Conservation (phyloP, 352 stramenopile species). For the Paralagenidium karlingii region DNA sequence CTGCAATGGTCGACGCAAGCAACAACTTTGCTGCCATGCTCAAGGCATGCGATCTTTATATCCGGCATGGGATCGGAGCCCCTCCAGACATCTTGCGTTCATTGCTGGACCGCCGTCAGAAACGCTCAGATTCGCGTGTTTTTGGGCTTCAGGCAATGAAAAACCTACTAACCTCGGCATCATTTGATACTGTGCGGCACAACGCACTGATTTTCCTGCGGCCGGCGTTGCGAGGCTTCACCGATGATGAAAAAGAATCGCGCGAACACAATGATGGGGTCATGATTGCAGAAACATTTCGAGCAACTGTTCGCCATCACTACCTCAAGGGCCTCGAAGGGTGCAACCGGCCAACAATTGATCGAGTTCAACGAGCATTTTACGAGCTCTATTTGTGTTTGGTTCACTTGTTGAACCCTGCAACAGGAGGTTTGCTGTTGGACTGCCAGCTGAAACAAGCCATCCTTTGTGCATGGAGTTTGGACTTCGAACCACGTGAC, state of each 20-base stretch:
- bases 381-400: constrained; percentile 63
- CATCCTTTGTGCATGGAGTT: constrained; percentile 64
- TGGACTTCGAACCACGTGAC: constrained; percentile 77
- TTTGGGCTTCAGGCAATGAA: constrained; percentile 79
- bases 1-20: background rate
- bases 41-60: constrained; percentile 79
- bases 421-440: constrained; percentile 9
- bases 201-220: constrained; percentile 74
- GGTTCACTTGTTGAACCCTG: constrained; percentile 28
- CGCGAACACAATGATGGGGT: constrained; percentile 63
- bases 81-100: constrained; percentile 60
- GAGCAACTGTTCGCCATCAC: constrained; percentile 72
- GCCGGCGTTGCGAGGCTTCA: constrained; percentile 72
- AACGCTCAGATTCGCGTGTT: constrained; percentile 53
- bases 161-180: constrained; percentile 46
- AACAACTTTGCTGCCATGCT: constrained; percentile 64
- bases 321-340: constrained; percentile 81
- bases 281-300: constrained; percentile 70
- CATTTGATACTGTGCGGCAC: constrained; percentile 65
- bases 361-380: constrained; percentile 53
- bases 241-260: constrained; percentile 73
- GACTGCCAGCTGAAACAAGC: constrained; percentile 62
- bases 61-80: constrained; percentile 67
- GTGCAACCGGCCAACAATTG: constrained; percentile 42
- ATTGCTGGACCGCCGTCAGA: constrained; percentile 60